Evolutionary conservation across 2,329 filamentous ascomycete species (phyloP).

Genomic region (Apiospora sp.): DNA sequence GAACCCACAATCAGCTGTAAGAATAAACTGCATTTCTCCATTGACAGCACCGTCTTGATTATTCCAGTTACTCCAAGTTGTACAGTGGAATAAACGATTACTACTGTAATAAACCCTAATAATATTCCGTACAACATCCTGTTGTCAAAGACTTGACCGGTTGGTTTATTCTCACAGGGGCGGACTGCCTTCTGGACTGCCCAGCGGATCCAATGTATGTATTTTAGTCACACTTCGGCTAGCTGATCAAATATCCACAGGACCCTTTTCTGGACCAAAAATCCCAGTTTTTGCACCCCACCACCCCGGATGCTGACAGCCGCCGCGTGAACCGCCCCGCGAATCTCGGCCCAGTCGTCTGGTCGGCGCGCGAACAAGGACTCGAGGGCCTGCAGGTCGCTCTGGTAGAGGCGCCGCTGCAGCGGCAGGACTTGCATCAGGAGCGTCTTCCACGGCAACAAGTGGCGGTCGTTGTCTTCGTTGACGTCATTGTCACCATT

Average conservation of each 20-base stretch:
- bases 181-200: neutral
- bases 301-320: neutral
- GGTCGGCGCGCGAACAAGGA: neutral
- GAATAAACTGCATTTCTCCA: too few species aligned
- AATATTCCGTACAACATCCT: too few species aligned
- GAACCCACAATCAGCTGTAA: too few species aligned
- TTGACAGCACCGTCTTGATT: too few species aligned
- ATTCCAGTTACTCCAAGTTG: too few species aligned
- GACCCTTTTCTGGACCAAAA: neutral
- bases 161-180: too few species aligned
- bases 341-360: neutral
- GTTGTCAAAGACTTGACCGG: too few species aligned
- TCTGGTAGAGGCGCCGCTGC: slow-evolving; percentile 1
- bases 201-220: neutral
- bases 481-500: neutral
- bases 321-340: neutral
- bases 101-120: too few species aligned
- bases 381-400: neutral
- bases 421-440: neutral
- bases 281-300: neutral
- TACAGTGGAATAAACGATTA: too few species aligned
- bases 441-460: neutral
- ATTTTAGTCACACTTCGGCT: neutral
- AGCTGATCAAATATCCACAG: neutral
- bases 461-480: neutral